Evolutionary conservation across 208 protist species (phyloP).

Genomic region (Leishmania martiniquensis): DNA sequence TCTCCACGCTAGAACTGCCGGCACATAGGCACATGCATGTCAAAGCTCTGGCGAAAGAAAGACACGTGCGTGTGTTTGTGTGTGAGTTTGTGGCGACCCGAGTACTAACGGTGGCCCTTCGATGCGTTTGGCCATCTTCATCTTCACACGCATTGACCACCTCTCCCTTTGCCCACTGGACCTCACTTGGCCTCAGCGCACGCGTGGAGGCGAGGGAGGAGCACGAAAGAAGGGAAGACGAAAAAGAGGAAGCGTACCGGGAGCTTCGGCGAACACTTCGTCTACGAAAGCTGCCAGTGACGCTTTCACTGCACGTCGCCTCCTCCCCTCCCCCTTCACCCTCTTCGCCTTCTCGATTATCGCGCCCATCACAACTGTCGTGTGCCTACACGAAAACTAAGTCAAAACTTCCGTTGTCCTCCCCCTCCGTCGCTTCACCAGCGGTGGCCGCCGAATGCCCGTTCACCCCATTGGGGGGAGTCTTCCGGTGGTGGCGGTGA

Average conservation of each 20-base stretch:
- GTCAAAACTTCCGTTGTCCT: conserved; percentile 45
- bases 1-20: background rate
- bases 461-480: background rate
- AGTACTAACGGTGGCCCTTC: background rate
- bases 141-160: background rate
- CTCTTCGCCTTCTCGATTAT: background rate
- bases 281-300: too few species aligned
- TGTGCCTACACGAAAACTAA: conserved; percentile 30
- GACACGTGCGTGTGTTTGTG: background rate
- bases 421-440: background rate
- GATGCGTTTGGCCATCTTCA: background rate
- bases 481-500: conserved; percentile 8
- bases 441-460: too few species aligned
- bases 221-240: too few species aligned
- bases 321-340: background rate
- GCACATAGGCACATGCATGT: background rate
- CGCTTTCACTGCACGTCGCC: background rate
- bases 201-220: background rate
- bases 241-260: background rate
- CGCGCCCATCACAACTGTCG: background rate
- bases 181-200: background rate
- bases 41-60: background rate
- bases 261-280: background rate
- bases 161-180: background rate
- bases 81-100: background rate